Percentiles rank a stretch among this genome's conserved stretches.
These are phyloP conservation scores for Onygenales sp. DNA, from an alignment of 2,329 filamentous ascomycete genomes.

Conservation along the genomic window DNA sequence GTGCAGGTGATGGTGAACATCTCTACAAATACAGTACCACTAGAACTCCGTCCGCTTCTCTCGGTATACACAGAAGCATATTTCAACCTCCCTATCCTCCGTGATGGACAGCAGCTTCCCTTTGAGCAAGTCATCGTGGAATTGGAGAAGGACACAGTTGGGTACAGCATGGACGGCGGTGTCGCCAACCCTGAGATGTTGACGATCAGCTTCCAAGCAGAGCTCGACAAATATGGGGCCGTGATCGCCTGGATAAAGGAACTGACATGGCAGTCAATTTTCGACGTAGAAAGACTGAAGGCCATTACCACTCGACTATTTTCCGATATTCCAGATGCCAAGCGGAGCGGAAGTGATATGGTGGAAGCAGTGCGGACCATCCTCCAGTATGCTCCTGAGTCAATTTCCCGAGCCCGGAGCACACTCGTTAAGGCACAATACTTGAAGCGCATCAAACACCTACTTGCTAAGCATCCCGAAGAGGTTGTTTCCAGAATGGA, in stretches of 20 bases:
- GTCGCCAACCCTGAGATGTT: conserved; percentile 65
- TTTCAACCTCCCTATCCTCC: conserved; percentile 80
- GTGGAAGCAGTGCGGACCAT: conserved; percentile 57
- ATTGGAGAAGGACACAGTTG: conserved; percentile 83
- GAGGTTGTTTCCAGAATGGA: conserved; percentile 70
- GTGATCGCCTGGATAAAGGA: conserved; percentile 77
- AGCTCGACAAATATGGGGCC: conserved; percentile 75
- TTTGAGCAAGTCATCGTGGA: conserved; percentile 91
- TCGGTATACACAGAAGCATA: conserved; percentile 83
- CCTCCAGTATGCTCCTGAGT: conserved; percentile 68
- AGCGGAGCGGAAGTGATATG: conserved; percentile 68
- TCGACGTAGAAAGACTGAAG: conserved; percentile 61
- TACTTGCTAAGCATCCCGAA: conserved; percentile 67
- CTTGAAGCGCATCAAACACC: conserved; percentile 71
- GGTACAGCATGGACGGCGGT: conserved; percentile 64
- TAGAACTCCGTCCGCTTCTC: conserved; percentile 75
- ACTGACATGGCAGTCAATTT: conserved; percentile 80
- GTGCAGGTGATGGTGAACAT: conserved; percentile 75
- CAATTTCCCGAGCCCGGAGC: conserved; percentile 65
- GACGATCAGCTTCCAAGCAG: conserved; percentile 72
- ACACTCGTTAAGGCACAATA: conserved; percentile 82
- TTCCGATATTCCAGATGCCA: conserved; percentile 83
- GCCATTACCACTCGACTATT: conserved; percentile 68
- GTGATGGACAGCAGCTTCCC: conserved; percentile 64
- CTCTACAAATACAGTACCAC: conserved; percentile 65